Evolutionary conservation across 129 eudicot species (phyloP), one percentile per base, ranked within the genome.

Genomic region (Heracleum sosnowskyi): DNA sequence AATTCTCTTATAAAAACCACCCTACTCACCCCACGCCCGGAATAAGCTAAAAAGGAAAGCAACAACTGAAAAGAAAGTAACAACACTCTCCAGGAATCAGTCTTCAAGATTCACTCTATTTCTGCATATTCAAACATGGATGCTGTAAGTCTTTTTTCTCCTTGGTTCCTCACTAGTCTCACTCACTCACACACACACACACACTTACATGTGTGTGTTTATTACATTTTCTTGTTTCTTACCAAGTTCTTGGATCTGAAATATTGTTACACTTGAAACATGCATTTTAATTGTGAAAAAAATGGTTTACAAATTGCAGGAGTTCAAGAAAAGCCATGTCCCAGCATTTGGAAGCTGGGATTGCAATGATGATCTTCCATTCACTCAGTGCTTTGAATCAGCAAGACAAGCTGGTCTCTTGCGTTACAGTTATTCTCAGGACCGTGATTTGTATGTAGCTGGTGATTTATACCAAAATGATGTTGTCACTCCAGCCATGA

Each of bases 301-400:
- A 42, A 10, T 22, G 26, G 7, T 31, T 7, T 0, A 42, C n/a
- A 16, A 29, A 7, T 17, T 33, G 31, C 76, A 92, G 96, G 96
- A 92, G 37, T 88, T 86, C 46, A 83, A 72, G 82, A 85, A 91
- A 75, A 83, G 86, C 40, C 90, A 91, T 40, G 93, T 94, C 5
- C 98, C 98, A 12, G 90, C 98, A 35, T 94, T 94, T 78, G 98
- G 98, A 22, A 91, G 96, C 85, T 92, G 99, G 99, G 99, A 92
- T 71, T 90, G 93, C 87, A 74, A 84, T 35, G 90, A 87, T 20
- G 82, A 91, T 71, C 78, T 91, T 1, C 96, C 97, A 2, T 94
- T 91, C 74, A 94, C 98, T 12, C 96, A 94, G 87, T 94, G 98
- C 81, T 91, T 91, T 49, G 99, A 95, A 76, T 78, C 91, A 20